These are phyloP conservation scores for Alternaria triticina DNA, from an alignment of 2,329 filamentous ascomycete species.

Conservation along the genomic window DNA sequence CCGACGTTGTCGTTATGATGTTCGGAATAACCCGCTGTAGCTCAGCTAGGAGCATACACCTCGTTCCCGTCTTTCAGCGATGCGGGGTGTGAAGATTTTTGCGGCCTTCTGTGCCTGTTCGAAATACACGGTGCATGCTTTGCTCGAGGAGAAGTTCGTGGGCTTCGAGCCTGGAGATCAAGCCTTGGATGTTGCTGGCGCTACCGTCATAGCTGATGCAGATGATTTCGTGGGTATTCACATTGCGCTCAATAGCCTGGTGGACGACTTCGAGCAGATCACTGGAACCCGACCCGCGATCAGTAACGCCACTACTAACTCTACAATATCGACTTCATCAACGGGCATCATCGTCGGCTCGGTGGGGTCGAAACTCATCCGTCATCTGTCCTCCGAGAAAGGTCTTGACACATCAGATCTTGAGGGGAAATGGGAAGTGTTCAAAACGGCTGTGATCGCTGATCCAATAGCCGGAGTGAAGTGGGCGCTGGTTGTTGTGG, in stretches of 20 bases:
- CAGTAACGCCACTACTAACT: neutral
- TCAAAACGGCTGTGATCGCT: conserved; percentile 62
- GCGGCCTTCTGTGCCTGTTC: neutral
- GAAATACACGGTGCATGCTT: neutral
- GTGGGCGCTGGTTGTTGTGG: conserved; percentile 68
- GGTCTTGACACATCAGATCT: conserved; percentile 64
- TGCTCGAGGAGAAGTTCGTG: conserved; percentile 26
- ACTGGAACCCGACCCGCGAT: conserved; percentile 10
- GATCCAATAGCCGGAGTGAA: conserved; percentile 62
- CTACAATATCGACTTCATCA: neutral
- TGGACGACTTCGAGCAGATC: conserved; percentile 20
- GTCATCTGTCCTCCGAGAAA: conserved; percentile 58
- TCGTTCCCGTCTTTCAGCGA: neutral
- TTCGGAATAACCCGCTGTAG: neutral
- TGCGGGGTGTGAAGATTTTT: neutral
- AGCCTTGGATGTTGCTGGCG: conserved; percentile 16
- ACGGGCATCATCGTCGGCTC: conserved; percentile 70
- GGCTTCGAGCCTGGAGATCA: conserved; percentile 8
- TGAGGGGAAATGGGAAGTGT: conserved; percentile 71
- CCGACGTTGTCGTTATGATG: neutral
- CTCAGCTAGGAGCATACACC: neutral
- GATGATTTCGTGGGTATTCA: conserved; percentile 22
- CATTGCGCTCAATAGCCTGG: conserved; percentile 24
- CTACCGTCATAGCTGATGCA: conserved; percentile 15
- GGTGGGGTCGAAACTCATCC: conserved; percentile 66